These are phyloP conservation scores for Calonectria multiphialidica DNA, from an alignment of 2,329 filamentous ascomycete genomes.

Conservation along the genomic window DNA sequence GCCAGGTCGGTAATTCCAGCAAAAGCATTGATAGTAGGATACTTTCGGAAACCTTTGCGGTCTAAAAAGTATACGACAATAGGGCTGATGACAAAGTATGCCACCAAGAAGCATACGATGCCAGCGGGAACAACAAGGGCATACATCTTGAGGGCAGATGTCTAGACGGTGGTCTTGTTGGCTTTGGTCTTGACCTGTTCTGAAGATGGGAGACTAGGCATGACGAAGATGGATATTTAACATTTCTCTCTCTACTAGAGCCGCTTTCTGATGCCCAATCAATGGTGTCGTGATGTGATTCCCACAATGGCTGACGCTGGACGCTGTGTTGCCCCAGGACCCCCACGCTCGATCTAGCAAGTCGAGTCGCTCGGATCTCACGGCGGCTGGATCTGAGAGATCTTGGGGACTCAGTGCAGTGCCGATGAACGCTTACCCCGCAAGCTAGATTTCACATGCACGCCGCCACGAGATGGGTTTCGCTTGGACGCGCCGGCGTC, in stretches of 20 bases:
- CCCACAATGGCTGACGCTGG: background rate
- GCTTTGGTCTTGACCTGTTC: background rate
- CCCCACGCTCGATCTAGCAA: constrained; percentile 2
- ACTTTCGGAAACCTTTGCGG: constrained; percentile 50
- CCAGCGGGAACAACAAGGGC: constrained; percentile 22
- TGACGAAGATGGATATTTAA: constrained; percentile 14
- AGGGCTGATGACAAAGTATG: constrained; percentile 32
- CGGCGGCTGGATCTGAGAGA: background rate
- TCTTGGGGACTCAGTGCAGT: background rate
- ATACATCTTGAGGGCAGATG: constrained; percentile 28
- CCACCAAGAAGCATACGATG: constrained; percentile 8
- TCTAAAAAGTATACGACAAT: constrained; percentile 37
- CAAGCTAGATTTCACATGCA: background rate
- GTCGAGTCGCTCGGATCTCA: constrained; percentile 5
- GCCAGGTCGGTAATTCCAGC: constrained; percentile 35
- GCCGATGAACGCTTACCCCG: background rate
- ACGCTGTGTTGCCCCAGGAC: too few relatives aligned
- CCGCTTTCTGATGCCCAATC: background rate
- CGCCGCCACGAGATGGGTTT: background rate
- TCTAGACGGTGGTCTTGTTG: background rate
- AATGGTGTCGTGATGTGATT: background rate
- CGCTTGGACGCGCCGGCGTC: background rate
- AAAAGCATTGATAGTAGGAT: constrained; percentile 37
- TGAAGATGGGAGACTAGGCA: background rate
- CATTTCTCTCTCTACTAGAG: background rate